These are phyloP conservation scores for Mitragyna speciosa DNA, from an alignment of 257 asterid species.

Conservation along the genomic window DNA sequence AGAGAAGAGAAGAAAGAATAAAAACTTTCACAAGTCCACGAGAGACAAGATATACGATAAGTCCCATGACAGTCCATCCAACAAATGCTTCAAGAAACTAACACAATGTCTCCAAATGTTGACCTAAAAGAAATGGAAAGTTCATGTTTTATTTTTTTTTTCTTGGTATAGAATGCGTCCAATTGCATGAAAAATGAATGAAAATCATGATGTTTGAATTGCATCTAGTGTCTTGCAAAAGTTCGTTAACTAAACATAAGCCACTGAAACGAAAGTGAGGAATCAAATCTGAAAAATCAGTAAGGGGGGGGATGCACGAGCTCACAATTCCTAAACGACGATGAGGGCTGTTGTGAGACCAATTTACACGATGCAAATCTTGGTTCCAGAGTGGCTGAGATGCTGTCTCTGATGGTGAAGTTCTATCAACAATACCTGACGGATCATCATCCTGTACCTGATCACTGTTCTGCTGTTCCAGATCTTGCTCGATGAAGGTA, in stretches of 20 bases:
- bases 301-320: constrained; percentile 6
- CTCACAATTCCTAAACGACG: constrained; percentile 54
- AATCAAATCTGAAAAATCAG: background rate
- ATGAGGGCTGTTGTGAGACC: constrained; percentile 42
- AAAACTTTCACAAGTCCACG: background rate
- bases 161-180: background rate
- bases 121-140: background rate
- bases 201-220: background rate
- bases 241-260: background rate
- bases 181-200: background rate
- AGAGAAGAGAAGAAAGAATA: background rate
- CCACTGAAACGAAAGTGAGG: background rate
- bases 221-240: background rate
- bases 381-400: constrained; percentile 50
- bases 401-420: constrained; percentile 35
- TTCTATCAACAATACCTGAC: constrained; percentile 34
- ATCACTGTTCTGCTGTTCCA: constrained; percentile 38
- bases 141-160: too few species aligned
- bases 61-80: background rate
- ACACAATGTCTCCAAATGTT: background rate
- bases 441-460: constrained; percentile 27
- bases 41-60: background rate
- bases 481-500: constrained; percentile 43
- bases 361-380: constrained; percentile 43
- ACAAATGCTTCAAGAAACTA: background rate